Evolutionary conservation across 2,329 filamentous ascomycete species (phyloP), one percentile per base, ranked within the genome.

Genomic region (Mycosphaerella sp.): DNA sequence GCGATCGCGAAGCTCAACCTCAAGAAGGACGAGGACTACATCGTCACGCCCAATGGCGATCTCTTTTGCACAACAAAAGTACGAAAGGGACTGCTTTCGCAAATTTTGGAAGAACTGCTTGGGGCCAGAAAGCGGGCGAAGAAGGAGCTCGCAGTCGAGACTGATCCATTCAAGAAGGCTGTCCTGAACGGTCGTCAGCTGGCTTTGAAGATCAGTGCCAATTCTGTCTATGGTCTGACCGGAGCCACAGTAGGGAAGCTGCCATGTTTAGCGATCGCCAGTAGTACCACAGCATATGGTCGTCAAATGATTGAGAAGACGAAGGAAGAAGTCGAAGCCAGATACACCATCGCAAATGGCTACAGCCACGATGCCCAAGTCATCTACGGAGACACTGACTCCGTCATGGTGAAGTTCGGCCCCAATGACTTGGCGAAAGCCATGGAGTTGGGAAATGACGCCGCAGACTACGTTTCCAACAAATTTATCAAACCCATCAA

Each of bases 251-350:
- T 90, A 32, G 93, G 93, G 67, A 98, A 98, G 69, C 78, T 98
- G 40, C 93, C 93, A 0, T 98, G 93, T 77, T 77, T 98, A 55
- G 84, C 87, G 40, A 97, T 98, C 70, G 93, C 93, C 57, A 95
- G 90, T 75, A 95, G 90, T 73, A 97, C 93, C 11, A 98, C 93
- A 1, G 90, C 87, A 75, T 98, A 95, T 66, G 93, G 93, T 62
- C 89, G 93, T 64, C 87, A 96, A 69, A 98, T 98, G 93, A 98
- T 98, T 76, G 92, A 97, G 72, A 93, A 85, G 74, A 97, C 93
- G 0, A 97, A 95, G 72, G 80, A 86, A n/a, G 93, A 97, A 69
- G 93, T 98, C 6, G 92, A 97, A 72, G 79, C 81, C 40, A 85
- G 83, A 62, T 98, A 95, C 72, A 92, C 82, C 46, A 91, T 96